Percentiles rank a stretch among this genome's conserved stretches.
These are phyloP conservation scores for Geranium incanum DNA, from an alignment of 441 rosid genomes.

Conservation along the genomic window DNA sequence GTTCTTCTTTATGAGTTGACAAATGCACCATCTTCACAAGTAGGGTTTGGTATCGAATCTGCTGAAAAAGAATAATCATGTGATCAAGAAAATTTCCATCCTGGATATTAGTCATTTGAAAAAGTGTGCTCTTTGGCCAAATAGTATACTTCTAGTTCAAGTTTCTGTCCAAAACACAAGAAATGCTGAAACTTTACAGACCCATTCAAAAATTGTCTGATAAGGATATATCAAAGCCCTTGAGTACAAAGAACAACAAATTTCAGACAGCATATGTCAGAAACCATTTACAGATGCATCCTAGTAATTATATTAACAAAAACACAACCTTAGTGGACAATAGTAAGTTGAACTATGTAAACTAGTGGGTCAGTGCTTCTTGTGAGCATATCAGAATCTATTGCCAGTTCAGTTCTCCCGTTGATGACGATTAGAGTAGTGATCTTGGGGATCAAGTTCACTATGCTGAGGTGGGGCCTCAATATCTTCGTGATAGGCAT, in stretches of 20 bases:
- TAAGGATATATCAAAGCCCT: not conserved
- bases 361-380: slow-evolving; percentile 23
- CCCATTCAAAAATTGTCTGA: not conserved
- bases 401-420: slow-evolving; percentile 18
- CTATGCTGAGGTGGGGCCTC: slow-evolving; percentile 25
- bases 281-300: not conserved
- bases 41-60: not conserved
- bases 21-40: not conserved
- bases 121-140: not conserved
- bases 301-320: not conserved
- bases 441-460: slow-evolving; percentile 28
- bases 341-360: not conserved
- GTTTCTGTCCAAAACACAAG: not conserved
- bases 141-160: not conserved
- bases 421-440: slow-evolving; percentile 40
- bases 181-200: not conserved
- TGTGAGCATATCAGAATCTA: slow-evolving; percentile 7
- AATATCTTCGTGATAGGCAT: slow-evolving; percentile 11
- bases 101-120: not conserved
- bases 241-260: not conserved
- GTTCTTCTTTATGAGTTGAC: too few relatives aligned
- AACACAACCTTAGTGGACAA: too few relatives aligned
- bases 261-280: not conserved
- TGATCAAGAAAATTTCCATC: not conserved
- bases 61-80: not conserved